These are phyloP conservation scores for Neofusicoccum parvum DNA, from an alignment of 2,329 filamentous ascomycete genomes.

Conservation along the genomic window DNA sequence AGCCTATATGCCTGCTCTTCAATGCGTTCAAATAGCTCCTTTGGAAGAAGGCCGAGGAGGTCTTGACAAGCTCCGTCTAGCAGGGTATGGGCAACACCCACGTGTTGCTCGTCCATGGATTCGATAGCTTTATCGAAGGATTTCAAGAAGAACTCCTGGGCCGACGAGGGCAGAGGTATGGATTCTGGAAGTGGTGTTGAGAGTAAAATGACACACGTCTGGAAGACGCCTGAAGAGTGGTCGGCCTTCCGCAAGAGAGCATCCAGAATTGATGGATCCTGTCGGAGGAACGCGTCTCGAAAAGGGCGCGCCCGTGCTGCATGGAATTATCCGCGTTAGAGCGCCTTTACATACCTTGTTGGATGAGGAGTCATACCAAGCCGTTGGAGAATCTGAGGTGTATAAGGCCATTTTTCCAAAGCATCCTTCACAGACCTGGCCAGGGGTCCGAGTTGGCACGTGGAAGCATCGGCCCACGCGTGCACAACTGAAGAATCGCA, in stretches of 20 bases:
- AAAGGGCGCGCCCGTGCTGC: conserved; percentile 25
- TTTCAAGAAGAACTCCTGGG: conserved; percentile 37
- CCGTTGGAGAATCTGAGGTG: conserved; percentile 51
- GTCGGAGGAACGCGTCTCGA: conserved; percentile 32
- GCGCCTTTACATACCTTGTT: no score
- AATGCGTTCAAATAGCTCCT: conserved; percentile 20
- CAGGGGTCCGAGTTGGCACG: conserved; percentile 40
- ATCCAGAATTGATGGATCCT: conserved; percentile 36
- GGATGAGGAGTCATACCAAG: conserved; percentile 44
- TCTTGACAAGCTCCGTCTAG: conserved; percentile 40
- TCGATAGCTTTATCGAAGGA: conserved; percentile 33
- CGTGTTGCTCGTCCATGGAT: conserved; percentile 28
- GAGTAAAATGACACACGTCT: conserved; percentile 35
- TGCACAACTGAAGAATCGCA: conserved; percentile 41
- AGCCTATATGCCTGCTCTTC: conserved; percentile 4
- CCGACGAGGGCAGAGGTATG: conserved; percentile 35
- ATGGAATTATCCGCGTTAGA: not conserved
- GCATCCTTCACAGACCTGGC: conserved; percentile 51
- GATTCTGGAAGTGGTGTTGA: conserved; percentile 34
- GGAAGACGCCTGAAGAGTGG: not conserved
- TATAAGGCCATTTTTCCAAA: conserved; percentile 54
- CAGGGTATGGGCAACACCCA: conserved; percentile 35
- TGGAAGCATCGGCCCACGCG: conserved; percentile 50
- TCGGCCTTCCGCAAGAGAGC: conserved; percentile 35
- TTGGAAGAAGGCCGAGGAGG: conserved; percentile 31